Conservation (phyloP, 2,329 filamentous ascomycete species). For the Fusarium sp. region DNA sequence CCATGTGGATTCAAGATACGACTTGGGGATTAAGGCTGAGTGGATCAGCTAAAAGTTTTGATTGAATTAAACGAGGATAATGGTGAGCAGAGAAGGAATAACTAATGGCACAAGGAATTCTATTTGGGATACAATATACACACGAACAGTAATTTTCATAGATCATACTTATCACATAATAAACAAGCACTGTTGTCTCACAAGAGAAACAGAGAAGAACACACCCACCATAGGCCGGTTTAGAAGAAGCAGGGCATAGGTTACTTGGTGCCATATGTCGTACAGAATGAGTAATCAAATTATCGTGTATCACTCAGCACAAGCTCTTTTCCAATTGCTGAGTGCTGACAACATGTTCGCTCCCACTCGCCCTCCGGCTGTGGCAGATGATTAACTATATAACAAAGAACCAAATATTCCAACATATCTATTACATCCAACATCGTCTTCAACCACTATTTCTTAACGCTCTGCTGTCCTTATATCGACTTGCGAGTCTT, state of each 20-base stretch:
- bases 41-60: slow-evolving; percentile 7
- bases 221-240: no score
- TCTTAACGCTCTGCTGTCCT: slow-evolving; percentile 7
- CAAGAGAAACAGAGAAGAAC: no score
- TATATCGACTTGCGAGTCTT: slow-evolving; percentile 23
- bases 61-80: background rate
- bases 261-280: background rate
- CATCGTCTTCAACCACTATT: background rate
- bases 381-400: background rate
- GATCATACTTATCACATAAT: background rate
- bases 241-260: no score
- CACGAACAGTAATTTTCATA: background rate
- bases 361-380: background rate
- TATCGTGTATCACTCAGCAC: background rate
- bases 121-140: background rate
- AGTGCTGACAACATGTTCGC: background rate
- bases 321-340: background rate
- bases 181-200: background rate
- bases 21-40: slow-evolving; percentile 10
- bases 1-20: slow-evolving; percentile 22
- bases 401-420: background rate
- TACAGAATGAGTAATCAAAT: background rate
- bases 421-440: background rate
- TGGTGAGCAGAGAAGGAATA: background rate
- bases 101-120: background rate